A percentile compares a stretch with the other conserved stretches of the same genome.
These are phyloP conservation scores for Colletotrichum siamense DNA, from an alignment of 2,329 filamentous ascomycete genomes.

Conservation along the genomic window DNA sequence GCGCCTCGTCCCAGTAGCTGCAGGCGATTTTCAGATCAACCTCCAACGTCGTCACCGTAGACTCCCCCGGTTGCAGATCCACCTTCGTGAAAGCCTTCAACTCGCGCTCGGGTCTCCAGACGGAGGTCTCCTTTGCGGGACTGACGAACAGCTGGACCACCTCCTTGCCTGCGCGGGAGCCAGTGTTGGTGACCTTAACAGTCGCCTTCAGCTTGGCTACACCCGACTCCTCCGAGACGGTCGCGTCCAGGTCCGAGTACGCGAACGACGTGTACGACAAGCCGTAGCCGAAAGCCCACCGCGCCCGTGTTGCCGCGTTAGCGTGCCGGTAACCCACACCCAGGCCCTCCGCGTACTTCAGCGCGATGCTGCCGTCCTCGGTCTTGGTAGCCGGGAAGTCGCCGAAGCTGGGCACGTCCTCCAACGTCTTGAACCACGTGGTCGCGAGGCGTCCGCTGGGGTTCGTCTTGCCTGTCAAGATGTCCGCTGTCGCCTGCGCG, in stretches of 20 bases:
- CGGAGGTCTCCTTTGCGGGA: background rate
- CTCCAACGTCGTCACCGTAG: background rate
- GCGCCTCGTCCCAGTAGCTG: conserved; percentile 17
- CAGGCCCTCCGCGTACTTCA: background rate
- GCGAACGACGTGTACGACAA: conserved; percentile 14
- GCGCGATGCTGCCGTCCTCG: background rate
- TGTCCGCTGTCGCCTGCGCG: conserved; percentile 14
- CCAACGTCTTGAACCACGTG: conserved; percentile 18
- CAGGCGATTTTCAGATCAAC: conserved; percentile 10
- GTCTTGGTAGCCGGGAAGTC: conserved; percentile 13
- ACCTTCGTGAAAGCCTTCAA: conserved; percentile 23
- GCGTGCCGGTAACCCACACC: conserved; percentile 14
- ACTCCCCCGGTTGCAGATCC: background rate
- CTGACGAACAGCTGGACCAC: conserved; percentile 35
- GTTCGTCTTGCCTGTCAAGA: conserved; percentile 10
- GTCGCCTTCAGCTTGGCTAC: conserved; percentile 24
- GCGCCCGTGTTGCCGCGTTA: background rate
- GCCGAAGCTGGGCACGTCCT: conserved; percentile 18
- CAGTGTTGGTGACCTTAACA: conserved; percentile 52
- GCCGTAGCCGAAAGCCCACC: conserved; percentile 13
- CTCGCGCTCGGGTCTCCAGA: conserved; percentile 20
- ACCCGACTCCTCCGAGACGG: conserved; percentile 20
- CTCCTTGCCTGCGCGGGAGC: conserved; percentile 27
- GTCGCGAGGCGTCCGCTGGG: conserved; percentile 20
- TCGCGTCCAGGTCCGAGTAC: background rate